Evolutionary conservation across 805 yeast species (phyloP).

Genomic region (Naumovozyma dairenensis): DNA sequence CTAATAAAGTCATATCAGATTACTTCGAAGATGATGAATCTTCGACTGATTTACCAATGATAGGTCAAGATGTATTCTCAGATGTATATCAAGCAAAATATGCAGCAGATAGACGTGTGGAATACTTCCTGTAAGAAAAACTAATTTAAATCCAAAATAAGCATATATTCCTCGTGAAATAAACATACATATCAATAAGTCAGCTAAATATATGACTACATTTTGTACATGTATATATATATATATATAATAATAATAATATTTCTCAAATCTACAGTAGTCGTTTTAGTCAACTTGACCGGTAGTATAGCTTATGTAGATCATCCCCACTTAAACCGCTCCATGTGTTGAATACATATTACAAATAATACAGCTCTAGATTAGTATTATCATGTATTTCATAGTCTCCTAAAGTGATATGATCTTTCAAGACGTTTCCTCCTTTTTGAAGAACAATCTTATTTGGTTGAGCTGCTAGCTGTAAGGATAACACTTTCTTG

Average conservation of each 20-base stretch:
- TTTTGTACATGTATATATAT: not conserved
- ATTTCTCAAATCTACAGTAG: too few relatives aligned
- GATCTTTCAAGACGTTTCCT: constrained; percentile 75
- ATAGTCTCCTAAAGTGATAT: constrained; percentile 85
- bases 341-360: constrained; percentile 2
- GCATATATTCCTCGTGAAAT: not conserved
- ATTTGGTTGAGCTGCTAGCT: constrained; percentile 62
- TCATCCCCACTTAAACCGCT: not conserved
- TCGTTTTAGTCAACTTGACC: too few relatives aligned
- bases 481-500: constrained; percentile 72
- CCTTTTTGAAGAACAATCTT: constrained; percentile 72
- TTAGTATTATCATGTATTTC: constrained; percentile 86
- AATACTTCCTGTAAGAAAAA: constrained; percentile 17
- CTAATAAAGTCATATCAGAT: constrained; percentile 8
- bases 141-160: not conserved
- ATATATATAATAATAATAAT: constrained; percentile 1
- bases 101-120: constrained; percentile 26
- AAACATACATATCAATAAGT: too few relatives aligned
- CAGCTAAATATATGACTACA: not conserved
- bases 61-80: constrained; percentile 23
- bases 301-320: not conserved
- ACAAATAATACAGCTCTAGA: constrained; percentile 72
- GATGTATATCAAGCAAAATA: constrained; percentile 28
- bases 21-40: constrained; percentile 7
- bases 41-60: not conserved